A percentile compares a stretch with the other conserved stretches of the same genome.
These are phyloP conservation scores for Cicer yamashitae DNA, from an alignment of 306 rosid genomes.

Conservation along the genomic window DNA sequence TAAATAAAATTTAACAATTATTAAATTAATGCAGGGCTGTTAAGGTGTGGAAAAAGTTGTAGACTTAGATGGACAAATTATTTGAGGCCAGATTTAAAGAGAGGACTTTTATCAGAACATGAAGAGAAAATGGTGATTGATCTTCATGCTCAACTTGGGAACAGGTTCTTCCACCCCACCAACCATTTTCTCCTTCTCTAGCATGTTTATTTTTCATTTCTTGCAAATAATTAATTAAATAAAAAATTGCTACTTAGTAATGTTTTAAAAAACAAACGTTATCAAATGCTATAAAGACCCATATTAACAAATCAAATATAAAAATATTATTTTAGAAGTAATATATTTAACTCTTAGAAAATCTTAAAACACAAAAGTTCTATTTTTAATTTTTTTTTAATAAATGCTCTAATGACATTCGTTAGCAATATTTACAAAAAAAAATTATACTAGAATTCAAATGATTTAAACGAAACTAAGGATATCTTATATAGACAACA, in stretches of 20 bases:
- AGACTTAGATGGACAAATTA: conserved; percentile 95
- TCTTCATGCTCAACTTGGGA: conserved; percentile 95
- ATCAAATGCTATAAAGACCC: too few species aligned
- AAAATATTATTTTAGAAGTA: too few species aligned
- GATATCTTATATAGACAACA: conserved; percentile 17
- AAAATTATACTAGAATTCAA: not conserved
- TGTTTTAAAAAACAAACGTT: too few species aligned
- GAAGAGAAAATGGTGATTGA: conserved; percentile 94
- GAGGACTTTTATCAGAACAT: conserved; percentile 83
- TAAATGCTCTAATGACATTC: too few species aligned
- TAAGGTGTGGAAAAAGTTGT: conserved; percentile 97
- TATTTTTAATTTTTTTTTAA: too few species aligned
- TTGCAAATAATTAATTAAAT: conserved; percentile 16
- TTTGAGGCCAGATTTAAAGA: conserved; percentile 87
- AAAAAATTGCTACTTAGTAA: not conserved
- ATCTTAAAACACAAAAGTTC: too few species aligned
- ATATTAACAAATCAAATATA: too few species aligned
- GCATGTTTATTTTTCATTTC: conserved; percentile 18
- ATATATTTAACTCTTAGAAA: too few species aligned
- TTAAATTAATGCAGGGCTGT: conserved; percentile 62
- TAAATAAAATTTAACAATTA: not conserved
- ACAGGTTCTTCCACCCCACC: conserved; percentile 58
- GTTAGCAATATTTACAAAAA: too few species aligned
- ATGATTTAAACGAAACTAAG: conserved; percentile 32
- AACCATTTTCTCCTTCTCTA: not conserved